A percentile compares a stretch with the other conserved stretches of the same genome.
These are phyloP conservation scores for Suhomyces pyralidae DNA, from an alignment of 805 yeast genomes.

Conservation along the genomic window DNA sequence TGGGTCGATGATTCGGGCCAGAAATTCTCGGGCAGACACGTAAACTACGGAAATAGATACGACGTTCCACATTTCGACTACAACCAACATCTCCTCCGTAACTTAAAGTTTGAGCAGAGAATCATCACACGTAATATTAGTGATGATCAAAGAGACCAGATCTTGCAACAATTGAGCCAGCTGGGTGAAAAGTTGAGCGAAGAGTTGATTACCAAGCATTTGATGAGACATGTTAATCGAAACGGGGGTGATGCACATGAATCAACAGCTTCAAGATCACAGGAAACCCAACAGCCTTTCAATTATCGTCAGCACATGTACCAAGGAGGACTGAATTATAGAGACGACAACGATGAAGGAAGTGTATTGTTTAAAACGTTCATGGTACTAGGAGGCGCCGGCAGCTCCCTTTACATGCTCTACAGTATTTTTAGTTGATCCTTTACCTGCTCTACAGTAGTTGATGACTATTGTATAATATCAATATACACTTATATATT, in stretches of 20 bases:
- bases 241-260: background rate
- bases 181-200: constrained; percentile 36
- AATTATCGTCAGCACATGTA: constrained; percentile 30
- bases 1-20: constrained; percentile 10
- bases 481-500: constrained; percentile 1
- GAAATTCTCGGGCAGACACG: constrained; percentile 34
- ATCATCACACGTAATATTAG: constrained; percentile 31
- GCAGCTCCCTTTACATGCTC: constrained; percentile 25
- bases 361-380: constrained; percentile 18
- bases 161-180: constrained; percentile 31
- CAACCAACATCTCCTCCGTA: constrained; percentile 50
- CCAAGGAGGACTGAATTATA: constrained; percentile 17
- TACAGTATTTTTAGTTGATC: constrained; percentile 17
- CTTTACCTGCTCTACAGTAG: background rate
- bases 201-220: constrained; percentile 41
- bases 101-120: constrained; percentile 47
- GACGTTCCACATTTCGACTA: constrained; percentile 66
- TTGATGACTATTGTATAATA: constrained; percentile 1
- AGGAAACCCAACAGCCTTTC: background rate
- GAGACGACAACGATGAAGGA: constrained; percentile 11
- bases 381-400: constrained; percentile 31
- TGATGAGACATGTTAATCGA: constrained; percentile 35
- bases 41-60: constrained; percentile 40
- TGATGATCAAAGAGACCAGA: constrained; percentile 29
- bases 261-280: background rate